These are phyloP conservation scores for Biscogniauxia sp. DNA, from an alignment of 2,329 filamentous ascomycete genomes.

Conservation along the genomic window DNA sequence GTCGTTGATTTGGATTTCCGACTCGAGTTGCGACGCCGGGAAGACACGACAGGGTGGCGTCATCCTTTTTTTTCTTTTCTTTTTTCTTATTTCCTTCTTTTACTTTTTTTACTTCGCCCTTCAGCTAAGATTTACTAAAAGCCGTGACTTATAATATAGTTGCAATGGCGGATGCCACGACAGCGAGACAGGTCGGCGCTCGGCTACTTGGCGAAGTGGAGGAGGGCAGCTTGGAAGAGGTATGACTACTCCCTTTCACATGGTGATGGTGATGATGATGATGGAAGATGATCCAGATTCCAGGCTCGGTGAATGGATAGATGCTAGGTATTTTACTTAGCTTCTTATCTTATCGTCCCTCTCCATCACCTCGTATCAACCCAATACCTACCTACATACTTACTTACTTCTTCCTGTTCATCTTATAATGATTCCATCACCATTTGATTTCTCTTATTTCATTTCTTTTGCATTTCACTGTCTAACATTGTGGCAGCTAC, in stretches of 20 bases:
- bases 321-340: no score
- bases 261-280: no score
- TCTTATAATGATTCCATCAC: slow-evolving; percentile 1
- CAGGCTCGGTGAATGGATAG: not conserved
- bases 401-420: no score
- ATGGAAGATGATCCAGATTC: not conserved
- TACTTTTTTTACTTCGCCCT: not conserved
- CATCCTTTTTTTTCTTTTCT: slow-evolving; percentile 40
- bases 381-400: slow-evolving; percentile 3
- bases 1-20: slow-evolving; percentile 47
- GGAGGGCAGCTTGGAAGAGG: slow-evolving; percentile 58
- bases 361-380: slow-evolving; percentile 7
- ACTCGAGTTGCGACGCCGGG: slow-evolving; percentile 48
- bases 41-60: slow-evolving; percentile 57
- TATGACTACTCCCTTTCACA: slow-evolving; percentile 25
- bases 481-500: slow-evolving; percentile 17
- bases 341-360: slow-evolving; percentile 30
- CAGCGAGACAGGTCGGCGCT: slow-evolving; percentile 45
- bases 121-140: no score
- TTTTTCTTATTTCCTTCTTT: not conserved
- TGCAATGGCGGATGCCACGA: slow-evolving; percentile 30
- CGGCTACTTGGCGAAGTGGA: slow-evolving; percentile 54
- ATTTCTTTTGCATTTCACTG: slow-evolving; percentile 2
- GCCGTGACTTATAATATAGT: not conserved
- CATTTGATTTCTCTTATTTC: not conserved